Base-by-base conservation (phyloP, 495 filamentous ascomycete species). In the Penicillium paxilli region DNA sequence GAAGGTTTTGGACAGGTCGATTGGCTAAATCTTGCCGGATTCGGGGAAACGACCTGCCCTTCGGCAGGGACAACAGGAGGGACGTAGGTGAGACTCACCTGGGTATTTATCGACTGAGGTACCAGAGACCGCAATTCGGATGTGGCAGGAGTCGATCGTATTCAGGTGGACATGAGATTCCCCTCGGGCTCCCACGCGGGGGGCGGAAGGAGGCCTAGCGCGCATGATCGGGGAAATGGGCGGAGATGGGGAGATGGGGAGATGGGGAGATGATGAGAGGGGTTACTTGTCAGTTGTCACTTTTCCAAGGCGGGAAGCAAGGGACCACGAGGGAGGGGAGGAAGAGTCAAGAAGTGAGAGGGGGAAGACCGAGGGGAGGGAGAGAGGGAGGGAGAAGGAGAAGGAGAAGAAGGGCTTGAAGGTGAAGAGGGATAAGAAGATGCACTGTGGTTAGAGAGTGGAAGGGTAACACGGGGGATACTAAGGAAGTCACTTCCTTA, bases 81-180 rank as follows among this genome's bases (percentile, higher is more conserved):
- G 44, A 32, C 14, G 6, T 8, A 49, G 24, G 25, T 14, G 47
- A 46, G 38, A 25, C 71, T 54, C 54, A 74, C 74, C 74, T 62
- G 72, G 72, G 59, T 77, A 77, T 60, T 74, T 77, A 63, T 77
- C 70, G 51, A 60, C 65, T 41, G 67, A 67, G 47, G 58, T 60
- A 49, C 57, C 62, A 26, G 64, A 50, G 26, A 66, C 53, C 2
- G 60, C 59, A 28, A 75, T 54, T 40, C 53, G 62, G 53, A 75
- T 73, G 28, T 70, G 62, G 40, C 63, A 71, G 52, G 63, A 52
- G 56, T 69, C 63, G 22, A 69, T 57, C 10, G 60, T 47, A 48
- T 60, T 58, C 54, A 73, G 54, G 51, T 57, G 60, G 50, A 66
- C 49, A 26, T 67, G n/a, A n/a, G n/a, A n/a, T n/a, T n/a, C 54